Evolutionary conservation across 371 early-diverging fungal genomes (phyloP).

Genomic region (Syncephalastrum monosporum): DNA sequence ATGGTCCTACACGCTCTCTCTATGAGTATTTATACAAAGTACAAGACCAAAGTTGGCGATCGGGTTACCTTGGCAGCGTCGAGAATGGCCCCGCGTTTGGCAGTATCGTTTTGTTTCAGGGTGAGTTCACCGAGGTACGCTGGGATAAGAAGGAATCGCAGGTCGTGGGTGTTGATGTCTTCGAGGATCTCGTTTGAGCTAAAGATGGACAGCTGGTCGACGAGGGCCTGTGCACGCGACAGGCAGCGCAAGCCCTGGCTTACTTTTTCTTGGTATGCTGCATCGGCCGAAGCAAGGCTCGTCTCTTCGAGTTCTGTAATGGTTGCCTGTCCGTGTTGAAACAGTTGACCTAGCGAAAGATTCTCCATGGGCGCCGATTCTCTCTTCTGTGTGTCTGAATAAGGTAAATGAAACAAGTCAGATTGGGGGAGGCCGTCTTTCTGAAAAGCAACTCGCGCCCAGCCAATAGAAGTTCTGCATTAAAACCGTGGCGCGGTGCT

Average conservation of each 20-base stretch:
- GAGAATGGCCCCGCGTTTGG: slow-evolving; percentile 47
- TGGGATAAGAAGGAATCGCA: slow-evolving; percentile 74
- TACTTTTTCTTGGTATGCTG: slow-evolving; percentile 53
- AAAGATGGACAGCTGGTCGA: slow-evolving; percentile 70
- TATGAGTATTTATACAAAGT: not conserved
- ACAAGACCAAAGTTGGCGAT: not conserved
- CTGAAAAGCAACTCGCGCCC: too few species aligned
- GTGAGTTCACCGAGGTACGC: slow-evolving; percentile 76
- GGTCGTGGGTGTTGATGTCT: slow-evolving; percentile 81
- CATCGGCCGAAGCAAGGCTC: slow-evolving; percentile 39
- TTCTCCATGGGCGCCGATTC: slow-evolving; percentile 11
- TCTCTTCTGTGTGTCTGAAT: too few species aligned
- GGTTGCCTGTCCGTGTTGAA: slow-evolving; percentile 23
- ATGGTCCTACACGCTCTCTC: slow-evolving; percentile 19
- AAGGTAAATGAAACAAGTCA: too few species aligned
- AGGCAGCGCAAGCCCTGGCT: slow-evolving; percentile 43
- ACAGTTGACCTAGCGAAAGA: slow-evolving; percentile 40
- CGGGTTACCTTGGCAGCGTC: slow-evolving; percentile 50
- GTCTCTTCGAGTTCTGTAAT: slow-evolving; percentile 44
- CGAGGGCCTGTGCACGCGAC: slow-evolving; percentile 47
- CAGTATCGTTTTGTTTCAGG: slow-evolving; percentile 45
- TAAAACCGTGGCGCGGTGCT: too few species aligned
- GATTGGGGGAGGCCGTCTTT: too few species aligned
- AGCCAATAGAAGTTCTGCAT: not conserved
- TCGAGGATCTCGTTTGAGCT: slow-evolving; percentile 86